Base-by-base conservation (phyloP, 2,329 filamentous ascomycete species). In the Thelonectria olida region DNA sequence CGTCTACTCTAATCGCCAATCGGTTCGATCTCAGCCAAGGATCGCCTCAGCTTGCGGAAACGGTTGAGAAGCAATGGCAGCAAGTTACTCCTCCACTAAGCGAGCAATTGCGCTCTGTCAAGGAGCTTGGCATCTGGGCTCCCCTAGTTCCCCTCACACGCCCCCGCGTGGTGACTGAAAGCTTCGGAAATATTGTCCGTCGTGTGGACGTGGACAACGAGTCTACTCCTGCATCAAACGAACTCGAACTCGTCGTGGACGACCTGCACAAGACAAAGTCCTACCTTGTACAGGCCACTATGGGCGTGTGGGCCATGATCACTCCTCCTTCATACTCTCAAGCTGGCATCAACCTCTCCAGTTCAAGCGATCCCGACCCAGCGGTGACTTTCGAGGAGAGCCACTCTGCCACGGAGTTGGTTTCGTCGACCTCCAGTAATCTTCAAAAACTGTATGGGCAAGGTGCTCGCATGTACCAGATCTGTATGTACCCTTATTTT, bases 131-230 rank as follows among this genome's bases (percentile, higher is more conserved):
- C 23, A 62, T 78, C 12, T 76, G 74, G 66, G 72, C 80, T 0
- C 82, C 90, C 0, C 76, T 94, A 3, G 75, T 88, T 10, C 86
- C 90, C 1, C 74, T 94, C 34, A 92, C 90, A 0, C 74, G 78
- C 6, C 83, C 89, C 15, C 85, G 90, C 17, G 79, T 77, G 47
- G 88, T 96, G 34, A 78, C 83, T 1, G 84, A 86, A 36, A 88
- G 88, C 34, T 87, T 94, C 70, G 92, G 92, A 4, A 96, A 96
- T 75, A 95, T 96, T 56, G 81, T 96, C 20, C 86, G 90, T 28
- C 84, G 86, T 41, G 73, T 94, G 9, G 79, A 85, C 15, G 77
- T 84, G 17, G 72, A 81, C 20, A 81, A 79, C 5, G 73, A 78
- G 28, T 69, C 76, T 2, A 78, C 83, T 0, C 88, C 90, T 12